phyloP scores from a whole-genome alignment of 208 protist species.

The Trichomonas tenax region DNA sequence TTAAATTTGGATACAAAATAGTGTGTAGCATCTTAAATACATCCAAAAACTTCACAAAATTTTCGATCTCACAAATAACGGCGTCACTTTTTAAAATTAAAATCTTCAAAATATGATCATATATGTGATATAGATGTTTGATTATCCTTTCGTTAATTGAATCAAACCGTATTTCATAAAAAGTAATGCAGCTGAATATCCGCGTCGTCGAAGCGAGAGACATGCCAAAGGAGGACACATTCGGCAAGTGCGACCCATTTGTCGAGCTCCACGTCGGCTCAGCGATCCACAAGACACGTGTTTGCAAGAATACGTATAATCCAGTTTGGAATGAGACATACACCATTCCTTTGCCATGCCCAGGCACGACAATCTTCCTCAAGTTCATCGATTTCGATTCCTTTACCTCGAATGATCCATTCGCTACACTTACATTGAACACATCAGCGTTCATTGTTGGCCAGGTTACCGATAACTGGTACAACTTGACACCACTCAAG shows the following conservation, averaged over 20 bases:
- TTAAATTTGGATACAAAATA: too few relatives aligned
- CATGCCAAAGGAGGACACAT: neutral
- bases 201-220: neutral
- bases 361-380: neutral
- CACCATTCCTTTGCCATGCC: neutral
- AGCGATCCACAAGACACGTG: neutral
- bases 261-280: neutral
- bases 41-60: too few relatives aligned
- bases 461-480: neutral
- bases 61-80: too few relatives aligned
- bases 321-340: neutral
- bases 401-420: neutral
- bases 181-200: neutral
- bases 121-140: too few relatives aligned
- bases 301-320: neutral
- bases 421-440: neutral
- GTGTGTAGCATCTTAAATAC: too few relatives aligned
- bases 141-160: too few relatives aligned
- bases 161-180: neutral
- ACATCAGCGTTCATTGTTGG: neutral
- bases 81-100: too few relatives aligned
- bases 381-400: neutral
- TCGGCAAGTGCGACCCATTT: neutral
- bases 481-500: neutral
- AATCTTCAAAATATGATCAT: too few relatives aligned